Conservation (phyloP, 1,284 basidiomycete species). For the Sphagnurus paluster region DNA sequence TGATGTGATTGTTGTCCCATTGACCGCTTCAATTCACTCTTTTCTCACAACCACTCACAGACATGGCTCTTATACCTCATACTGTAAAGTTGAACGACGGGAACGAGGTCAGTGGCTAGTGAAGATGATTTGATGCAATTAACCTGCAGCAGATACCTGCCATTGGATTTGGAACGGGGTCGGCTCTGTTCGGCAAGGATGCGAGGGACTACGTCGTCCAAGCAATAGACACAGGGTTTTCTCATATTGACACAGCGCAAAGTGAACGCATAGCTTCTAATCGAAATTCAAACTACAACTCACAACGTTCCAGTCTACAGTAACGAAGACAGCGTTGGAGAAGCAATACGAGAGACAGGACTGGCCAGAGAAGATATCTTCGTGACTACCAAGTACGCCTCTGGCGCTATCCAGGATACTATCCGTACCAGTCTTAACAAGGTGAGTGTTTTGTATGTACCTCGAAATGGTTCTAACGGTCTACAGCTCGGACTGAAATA, state of each 20-base stretch:
- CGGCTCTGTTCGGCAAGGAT: conserved; percentile 24
- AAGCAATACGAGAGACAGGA: conserved; percentile 51
- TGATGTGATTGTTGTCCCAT: no score
- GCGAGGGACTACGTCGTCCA: conserved; percentile 35
- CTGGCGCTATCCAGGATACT: conserved; percentile 41
- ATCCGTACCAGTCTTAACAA: conserved; percentile 34
- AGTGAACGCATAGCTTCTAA: conserved; percentile 27
- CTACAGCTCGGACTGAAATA: conserved; percentile 63
- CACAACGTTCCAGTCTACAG: conserved; percentile 40
- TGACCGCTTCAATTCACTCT: no score
- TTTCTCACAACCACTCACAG: neutral
- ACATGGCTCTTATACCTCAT: conserved; percentile 54
- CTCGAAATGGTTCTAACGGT: neutral
- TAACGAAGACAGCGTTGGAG: conserved; percentile 53
- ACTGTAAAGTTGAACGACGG: conserved; percentile 52
- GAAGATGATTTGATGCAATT: neutral
- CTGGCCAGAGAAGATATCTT: conserved; percentile 47
- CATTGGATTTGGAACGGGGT: conserved; percentile 51
- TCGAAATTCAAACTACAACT: neutral
- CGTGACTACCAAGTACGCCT: conserved; percentile 59
- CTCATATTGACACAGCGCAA: conserved; percentile 49
- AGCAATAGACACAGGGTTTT: conserved; percentile 47
- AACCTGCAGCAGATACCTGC: conserved; percentile 44
- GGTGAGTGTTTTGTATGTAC: conserved; percentile 19
- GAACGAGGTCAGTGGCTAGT: conserved; percentile 30